These are phyloP conservation scores for Juglanconis oblonga DNA, from an alignment of 2,329 filamentous ascomycete species.

Conservation along the genomic window DNA sequence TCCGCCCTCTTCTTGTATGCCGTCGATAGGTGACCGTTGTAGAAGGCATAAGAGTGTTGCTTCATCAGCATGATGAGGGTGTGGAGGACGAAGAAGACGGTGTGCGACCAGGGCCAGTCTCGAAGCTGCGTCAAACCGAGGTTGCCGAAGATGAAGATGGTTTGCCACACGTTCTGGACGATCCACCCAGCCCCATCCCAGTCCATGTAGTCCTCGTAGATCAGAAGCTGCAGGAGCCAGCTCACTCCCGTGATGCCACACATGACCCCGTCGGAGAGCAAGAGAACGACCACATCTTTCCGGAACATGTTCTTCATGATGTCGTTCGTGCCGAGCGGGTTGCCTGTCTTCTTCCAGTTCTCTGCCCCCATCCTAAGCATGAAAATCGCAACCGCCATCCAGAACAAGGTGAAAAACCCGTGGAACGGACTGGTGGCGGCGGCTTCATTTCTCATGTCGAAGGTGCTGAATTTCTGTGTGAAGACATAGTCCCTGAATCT, in stretches of 20 bases:
- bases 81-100: conserved; percentile 71
- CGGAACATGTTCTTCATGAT: conserved; percentile 67
- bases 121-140: conserved; percentile 66
- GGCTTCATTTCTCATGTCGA: conserved; percentile 67
- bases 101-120: conserved; percentile 82
- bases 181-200: conserved; percentile 73
- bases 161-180: conserved; percentile 72
- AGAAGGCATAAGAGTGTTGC: conserved; percentile 76
- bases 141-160: conserved; percentile 57
- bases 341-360: conserved; percentile 69
- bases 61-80: conserved; percentile 79
- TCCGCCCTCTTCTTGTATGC: conserved; percentile 48
- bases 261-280: conserved; percentile 67
- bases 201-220: conserved; percentile 56
- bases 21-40: conserved; percentile 70
- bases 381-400: conserved; percentile 66
- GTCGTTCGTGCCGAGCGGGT: conserved; percentile 66
- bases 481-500: conserved; percentile 61
- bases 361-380: conserved; percentile 64
- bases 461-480: conserved; percentile 69
- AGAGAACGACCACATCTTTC: conserved; percentile 50
- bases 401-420: conserved; percentile 78
- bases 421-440: conserved; percentile 68
- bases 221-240: conserved; percentile 60
- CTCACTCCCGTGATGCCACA: conserved; percentile 64